phyloP scores from a whole-genome alignment of 768 basidiomycete species.

The Amanita molliuscula region DNA sequence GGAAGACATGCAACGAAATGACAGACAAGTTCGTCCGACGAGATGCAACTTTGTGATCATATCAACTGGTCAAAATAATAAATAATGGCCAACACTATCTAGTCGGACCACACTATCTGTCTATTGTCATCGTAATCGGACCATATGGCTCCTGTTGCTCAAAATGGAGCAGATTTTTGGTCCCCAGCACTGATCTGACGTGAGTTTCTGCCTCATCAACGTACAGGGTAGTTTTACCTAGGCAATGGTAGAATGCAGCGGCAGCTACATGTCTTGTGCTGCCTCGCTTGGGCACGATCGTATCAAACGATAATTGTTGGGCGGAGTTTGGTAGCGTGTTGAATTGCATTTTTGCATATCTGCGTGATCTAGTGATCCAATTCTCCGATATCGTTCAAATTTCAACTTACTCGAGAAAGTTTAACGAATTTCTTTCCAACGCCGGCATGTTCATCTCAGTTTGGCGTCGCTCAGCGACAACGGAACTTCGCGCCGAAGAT shows the following conservation, averaged over 20 bases:
- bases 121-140: conserved; percentile 29
- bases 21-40: not conserved
- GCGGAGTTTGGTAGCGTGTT: conserved; percentile 41
- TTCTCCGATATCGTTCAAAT: not conserved
- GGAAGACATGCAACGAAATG: conserved; percentile 32
- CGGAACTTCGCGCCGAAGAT: conserved; percentile 10
- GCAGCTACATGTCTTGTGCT: conserved; percentile 74
- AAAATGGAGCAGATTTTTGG: conserved; percentile 59
- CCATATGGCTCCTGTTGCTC: conserved; percentile 55
- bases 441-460: conserved; percentile 46
- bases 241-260: conserved; percentile 76
- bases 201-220: conserved; percentile 3
- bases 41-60: not conserved
- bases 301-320: conserved; percentile 47
- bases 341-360: conserved; percentile 72
- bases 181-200: conserved; percentile 49
- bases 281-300: conserved; percentile 51
- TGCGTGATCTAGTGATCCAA: conserved; percentile 17
- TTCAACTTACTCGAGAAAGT: conserved; percentile 51
- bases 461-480: conserved; percentile 35
- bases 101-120: not conserved
- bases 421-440: conserved; percentile 67
- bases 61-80: not conserved
- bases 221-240: conserved; percentile 36
- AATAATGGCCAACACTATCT: not conserved